Evolutionary conservation across 2,329 filamentous ascomycete genomes (phyloP).

Genomic region (Stagonosporopsis rhizophila): DNA sequence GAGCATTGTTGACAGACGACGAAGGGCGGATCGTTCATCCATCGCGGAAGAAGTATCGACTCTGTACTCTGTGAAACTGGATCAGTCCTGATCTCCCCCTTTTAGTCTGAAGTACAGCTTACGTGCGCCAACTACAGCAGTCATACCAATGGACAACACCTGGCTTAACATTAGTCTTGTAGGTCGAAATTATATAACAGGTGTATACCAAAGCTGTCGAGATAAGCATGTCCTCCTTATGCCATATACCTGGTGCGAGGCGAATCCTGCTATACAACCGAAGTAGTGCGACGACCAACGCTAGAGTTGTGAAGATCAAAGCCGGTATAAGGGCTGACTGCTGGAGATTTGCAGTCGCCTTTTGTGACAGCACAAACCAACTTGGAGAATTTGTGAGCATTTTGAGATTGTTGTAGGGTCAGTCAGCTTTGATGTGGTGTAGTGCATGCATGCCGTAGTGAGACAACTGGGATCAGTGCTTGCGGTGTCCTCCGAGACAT

Average conservation of each 20-base stretch:
- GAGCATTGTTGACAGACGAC: constrained; percentile 23
- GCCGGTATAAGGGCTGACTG: constrained; percentile 35
- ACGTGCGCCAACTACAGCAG: constrained; percentile 35
- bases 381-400: constrained; percentile 31
- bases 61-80: constrained; percentile 12
- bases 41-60: background rate
- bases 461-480: background rate
- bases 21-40: background rate
- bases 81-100: background rate
- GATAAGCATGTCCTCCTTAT: constrained; percentile 39
- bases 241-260: constrained; percentile 21
- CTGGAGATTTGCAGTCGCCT: constrained; percentile 33
- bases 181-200: background rate
- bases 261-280: constrained; percentile 39
- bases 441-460: background rate
- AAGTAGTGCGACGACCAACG: constrained; percentile 30
- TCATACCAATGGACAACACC: constrained; percentile 39
- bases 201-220: constrained; percentile 35
- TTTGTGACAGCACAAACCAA: constrained; percentile 33
- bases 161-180: constrained; percentile 15
- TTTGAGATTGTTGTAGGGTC: background rate
- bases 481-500: background rate
- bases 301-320: constrained; percentile 34
- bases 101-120: background rate
- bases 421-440: background rate